Conservation (phyloP, 805 yeast species). For the Jamesozyma jinghongensis region DNA sequence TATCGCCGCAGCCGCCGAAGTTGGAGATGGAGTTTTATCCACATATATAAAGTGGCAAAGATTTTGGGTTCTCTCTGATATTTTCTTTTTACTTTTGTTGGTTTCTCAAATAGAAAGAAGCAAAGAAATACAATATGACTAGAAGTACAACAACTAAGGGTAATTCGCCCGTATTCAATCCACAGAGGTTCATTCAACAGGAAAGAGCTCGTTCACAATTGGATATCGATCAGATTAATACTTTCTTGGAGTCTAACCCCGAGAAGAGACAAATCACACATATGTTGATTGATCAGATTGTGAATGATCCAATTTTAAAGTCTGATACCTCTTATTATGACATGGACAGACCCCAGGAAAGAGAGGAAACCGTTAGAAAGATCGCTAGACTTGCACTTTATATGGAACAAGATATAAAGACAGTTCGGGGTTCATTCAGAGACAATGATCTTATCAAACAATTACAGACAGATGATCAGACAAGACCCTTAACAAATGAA, state of each 20-base stretch:
- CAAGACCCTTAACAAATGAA: constrained; percentile 15
- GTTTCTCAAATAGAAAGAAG: too few species aligned
- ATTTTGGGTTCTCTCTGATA: neutral
- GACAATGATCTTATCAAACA: constrained; percentile 20
- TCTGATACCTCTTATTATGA: constrained; percentile 51
- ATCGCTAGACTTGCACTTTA: constrained; percentile 54
- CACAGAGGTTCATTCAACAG: constrained; percentile 25
- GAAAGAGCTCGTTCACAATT: constrained; percentile 41
- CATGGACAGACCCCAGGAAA: constrained; percentile 43
- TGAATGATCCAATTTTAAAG: constrained; percentile 57
- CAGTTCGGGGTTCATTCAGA: constrained; percentile 16
- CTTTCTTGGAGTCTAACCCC: constrained; percentile 45
- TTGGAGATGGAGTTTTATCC: too few species aligned
- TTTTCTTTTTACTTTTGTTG: neutral
- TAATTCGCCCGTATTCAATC: constrained; percentile 19
- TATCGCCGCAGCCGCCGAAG: too few species aligned
- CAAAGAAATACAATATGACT: constrained; percentile 26
- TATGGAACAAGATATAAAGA: constrained; percentile 38
- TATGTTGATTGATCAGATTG: constrained; percentile 46
- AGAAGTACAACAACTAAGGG: constrained; percentile 18
- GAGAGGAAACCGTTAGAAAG: constrained; percentile 51
- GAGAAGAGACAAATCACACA: constrained; percentile 41
- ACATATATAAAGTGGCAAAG: too few species aligned
- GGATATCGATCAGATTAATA: constrained; percentile 40
- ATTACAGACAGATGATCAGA: constrained; percentile 13